These are phyloP conservation scores for Colletotrichum coccodes DNA, from an alignment of 2,329 filamentous ascomycete species.

Conservation along the genomic window DNA sequence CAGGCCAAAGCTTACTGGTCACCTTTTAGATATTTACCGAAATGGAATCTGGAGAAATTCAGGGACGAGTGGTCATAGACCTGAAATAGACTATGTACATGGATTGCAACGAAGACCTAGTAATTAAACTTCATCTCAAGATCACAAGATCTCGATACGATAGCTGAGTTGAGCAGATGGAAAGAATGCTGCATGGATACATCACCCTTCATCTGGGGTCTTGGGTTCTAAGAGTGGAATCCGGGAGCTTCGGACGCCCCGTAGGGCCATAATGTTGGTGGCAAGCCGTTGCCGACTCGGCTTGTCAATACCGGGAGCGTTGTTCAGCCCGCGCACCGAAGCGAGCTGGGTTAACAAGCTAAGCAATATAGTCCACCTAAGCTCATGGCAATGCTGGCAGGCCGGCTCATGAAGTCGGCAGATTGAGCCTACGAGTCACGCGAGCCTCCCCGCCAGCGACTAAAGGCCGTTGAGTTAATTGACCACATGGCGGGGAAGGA, in stretches of 20 bases:
- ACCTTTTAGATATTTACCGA: conserved; percentile 22
- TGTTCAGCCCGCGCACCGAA: background rate
- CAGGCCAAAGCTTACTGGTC: background rate
- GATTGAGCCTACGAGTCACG: background rate
- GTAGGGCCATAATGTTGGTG: no score
- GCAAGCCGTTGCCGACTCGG: background rate
- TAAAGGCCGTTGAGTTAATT: background rate
- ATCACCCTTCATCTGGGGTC: no score
- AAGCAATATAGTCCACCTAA: background rate
- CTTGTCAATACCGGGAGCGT: background rate
- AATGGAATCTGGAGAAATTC: conserved; percentile 27
- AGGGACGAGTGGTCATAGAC: conserved; percentile 31
- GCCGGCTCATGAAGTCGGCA: background rate
- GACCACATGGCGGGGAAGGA: background rate
- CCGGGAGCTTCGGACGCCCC: no score
- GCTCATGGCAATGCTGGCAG: background rate
- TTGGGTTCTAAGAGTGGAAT: background rate
- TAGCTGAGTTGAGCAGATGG: background rate
- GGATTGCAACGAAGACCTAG: background rate
- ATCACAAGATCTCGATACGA: background rate
- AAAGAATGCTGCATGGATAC: no score
- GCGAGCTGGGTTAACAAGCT: background rate
- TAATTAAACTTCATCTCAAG: background rate
- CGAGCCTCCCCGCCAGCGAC: background rate
- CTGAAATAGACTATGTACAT: background rate